A percentile compares a stretch with the other conserved stretches of the same genome.
Conservation (phyloP, 2,329 filamentous ascomycete species). For the Aspergillus terreus region DNA sequence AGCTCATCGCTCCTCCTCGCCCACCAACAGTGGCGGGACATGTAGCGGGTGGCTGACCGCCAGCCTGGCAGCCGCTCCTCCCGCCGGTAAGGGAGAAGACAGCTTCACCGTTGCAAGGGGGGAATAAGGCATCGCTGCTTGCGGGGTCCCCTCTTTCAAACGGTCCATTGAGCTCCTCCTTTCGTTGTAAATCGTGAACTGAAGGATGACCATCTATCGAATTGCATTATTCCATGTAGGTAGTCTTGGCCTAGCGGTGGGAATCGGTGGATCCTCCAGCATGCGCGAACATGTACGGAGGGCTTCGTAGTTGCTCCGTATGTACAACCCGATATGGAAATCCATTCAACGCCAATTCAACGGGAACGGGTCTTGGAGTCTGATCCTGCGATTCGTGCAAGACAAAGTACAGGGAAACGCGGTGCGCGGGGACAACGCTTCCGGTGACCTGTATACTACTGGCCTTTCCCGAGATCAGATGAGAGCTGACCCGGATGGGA, state of each 20-base stretch:
- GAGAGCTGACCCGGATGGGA: neutral
- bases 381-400: neutral
- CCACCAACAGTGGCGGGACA: slow-evolving; percentile 14
- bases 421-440: too few relatives aligned
- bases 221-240: neutral
- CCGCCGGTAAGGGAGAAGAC: neutral
- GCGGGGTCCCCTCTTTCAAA: too few relatives aligned
- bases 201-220: neutral
- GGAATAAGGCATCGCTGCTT: neutral
- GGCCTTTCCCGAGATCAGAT: neutral
- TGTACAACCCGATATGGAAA: neutral
- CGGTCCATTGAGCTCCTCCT: too few relatives aligned
- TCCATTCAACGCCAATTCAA: neutral
- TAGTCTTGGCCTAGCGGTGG: neutral
- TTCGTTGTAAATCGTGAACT: neutral
- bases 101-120: neutral
- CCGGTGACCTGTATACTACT: slow-evolving; percentile 7
- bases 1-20: slow-evolving; percentile 2
- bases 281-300: neutral
- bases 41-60: slow-evolving; percentile 16
- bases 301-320: neutral
- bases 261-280: neutral
- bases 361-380: neutral
- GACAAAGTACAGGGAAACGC: too few relatives aligned
- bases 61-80: slow-evolving; percentile 9